Evolutionary conservation across 768 basidiomycete genomes (phyloP).

Genomic region (Amanita muscaria): DNA sequence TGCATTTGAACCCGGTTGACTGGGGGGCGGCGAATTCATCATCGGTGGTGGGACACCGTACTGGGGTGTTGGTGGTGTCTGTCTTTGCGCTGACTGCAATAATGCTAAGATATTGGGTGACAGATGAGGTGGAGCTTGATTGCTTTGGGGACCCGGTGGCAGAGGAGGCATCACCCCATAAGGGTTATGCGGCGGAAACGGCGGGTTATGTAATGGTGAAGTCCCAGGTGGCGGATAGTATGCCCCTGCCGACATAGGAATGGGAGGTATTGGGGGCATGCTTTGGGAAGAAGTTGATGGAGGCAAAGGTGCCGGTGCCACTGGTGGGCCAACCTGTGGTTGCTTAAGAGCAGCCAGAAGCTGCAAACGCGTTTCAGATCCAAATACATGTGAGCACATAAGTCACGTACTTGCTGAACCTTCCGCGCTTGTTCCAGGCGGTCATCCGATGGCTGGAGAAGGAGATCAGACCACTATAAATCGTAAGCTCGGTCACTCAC

Average conservation of each 20-base stretch:
- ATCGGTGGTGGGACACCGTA: slow-evolving; percentile 34
- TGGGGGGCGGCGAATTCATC: slow-evolving; percentile 33
- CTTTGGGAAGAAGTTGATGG: slow-evolving; percentile 11
- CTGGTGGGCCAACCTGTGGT: slow-evolving; percentile 35
- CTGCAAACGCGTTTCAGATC: slow-evolving; percentile 18
- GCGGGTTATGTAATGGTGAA: slow-evolving; percentile 17
- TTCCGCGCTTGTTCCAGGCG: slow-evolving; percentile 82
- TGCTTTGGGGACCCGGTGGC: slow-evolving; percentile 26
- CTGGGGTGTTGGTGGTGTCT: slow-evolving; percentile 27
- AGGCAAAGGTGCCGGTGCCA: slow-evolving; percentile 28
- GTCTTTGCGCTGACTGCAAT: slow-evolving; percentile 49
- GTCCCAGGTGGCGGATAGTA: slow-evolving; percentile 38
- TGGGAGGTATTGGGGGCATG: slow-evolving; percentile 23
- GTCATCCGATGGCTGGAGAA: slow-evolving; percentile 51
- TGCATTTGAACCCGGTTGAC: slow-evolving; percentile 24
- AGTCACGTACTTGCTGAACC: slow-evolving; percentile 58
- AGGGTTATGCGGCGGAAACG: slow-evolving; percentile 22
- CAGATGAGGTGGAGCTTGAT: slow-evolving; percentile 24
- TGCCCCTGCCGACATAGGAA: slow-evolving; percentile 27
- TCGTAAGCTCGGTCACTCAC: slow-evolving; percentile 14
- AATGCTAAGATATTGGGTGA: slow-evolving; percentile 67
- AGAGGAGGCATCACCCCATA: slow-evolving; percentile 15
- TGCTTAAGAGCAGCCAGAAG: slow-evolving; percentile 76
- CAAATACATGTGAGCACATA: neutral
- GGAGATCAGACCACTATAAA: too few species aligned